Base-by-base conservation (phyloP, 495 filamentous ascomycete species). In the Tetracladium setigerum region DNA sequence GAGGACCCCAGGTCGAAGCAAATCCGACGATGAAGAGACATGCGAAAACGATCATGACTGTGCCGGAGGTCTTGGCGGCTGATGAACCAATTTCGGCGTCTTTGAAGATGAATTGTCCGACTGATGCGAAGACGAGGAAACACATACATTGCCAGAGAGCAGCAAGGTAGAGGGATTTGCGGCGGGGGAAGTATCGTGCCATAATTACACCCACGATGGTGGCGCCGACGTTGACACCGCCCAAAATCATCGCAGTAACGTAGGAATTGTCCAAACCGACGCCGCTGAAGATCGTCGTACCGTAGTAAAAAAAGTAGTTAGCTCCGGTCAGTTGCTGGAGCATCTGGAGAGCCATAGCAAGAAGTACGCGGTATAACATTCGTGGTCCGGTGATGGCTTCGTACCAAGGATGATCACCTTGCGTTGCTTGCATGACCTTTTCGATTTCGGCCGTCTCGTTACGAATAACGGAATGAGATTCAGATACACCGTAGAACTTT, bases 1-100 rank as follows among this genome's bases (percentile, higher is more conserved):
- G 82, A 10, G 88, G 89, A 41, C 86, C 88, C 89, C 88, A 94
- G 30, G 85, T 89, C 46, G 75, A 83, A 14, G 74, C 73, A 43
- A 78, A 78, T 12, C 67, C 67, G 17, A 64, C 71, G 45, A 78
- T 78, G 48, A 85, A 87, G 54, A 90, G 71, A 62, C 84, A 88
- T n/a, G 87, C 82, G 68, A 89, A 89, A 44, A 88, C 80, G 51
- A 90, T 86, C 67, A 89, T 60, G 65, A 80, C 79, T 16, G 77
- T 73, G 50, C 84, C 84, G 9, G 85, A 74, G n/a, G 52, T 37
- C 2, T 69, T 73, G 0, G 75, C 81, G 27, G 75, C 80, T 46
- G 58, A 30, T 11, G 44, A 48, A 8, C 32, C 56, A 1, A 61
- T 68, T 22, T 76, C 76, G 6, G 65, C 66, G 34, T 57, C 50